Conservation (phyloP, 805 yeast genomes). For the Metschnikowia kunwiensis region DNA sequence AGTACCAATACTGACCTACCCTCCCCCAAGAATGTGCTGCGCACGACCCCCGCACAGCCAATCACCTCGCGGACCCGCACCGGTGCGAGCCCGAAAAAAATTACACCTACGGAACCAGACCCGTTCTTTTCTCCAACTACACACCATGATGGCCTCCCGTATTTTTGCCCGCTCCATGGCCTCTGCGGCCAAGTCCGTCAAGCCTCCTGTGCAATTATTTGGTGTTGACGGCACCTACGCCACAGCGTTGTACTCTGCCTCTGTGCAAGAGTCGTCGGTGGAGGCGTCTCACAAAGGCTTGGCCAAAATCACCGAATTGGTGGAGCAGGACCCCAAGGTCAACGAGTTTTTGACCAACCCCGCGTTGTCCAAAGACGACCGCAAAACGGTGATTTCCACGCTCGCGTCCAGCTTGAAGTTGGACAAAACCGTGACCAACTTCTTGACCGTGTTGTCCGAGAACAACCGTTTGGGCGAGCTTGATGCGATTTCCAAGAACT, state of each 20-base stretch:
- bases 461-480: constrained; percentile 87
- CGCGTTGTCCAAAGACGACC: constrained; percentile 71
- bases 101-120: not conserved
- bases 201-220: constrained; percentile 89
- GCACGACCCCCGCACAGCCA: no score
- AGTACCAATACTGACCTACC: no score
- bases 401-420: constrained; percentile 48
- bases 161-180: constrained; percentile 70
- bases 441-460: constrained; percentile 82
- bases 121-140: not conserved
- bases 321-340: constrained; percentile 64
- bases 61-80: constrained; percentile 10
- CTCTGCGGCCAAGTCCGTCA: constrained; percentile 60
- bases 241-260: constrained; percentile 87
- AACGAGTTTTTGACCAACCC: constrained; percentile 70
- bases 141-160: constrained; percentile 54
- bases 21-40: no score
- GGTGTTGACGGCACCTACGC: constrained; percentile 98
- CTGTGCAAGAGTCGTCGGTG: constrained; percentile 75
- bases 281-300: constrained; percentile 69
- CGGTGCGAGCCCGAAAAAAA: constrained; percentile 11
- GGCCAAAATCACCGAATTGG: constrained; percentile 49
- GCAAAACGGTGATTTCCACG: constrained; percentile 65
- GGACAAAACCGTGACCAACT: constrained; percentile 73
- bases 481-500: constrained; percentile 63